Percentiles rank a stretch among this genome's conserved stretches.
phyloP scores from a whole-genome alignment of 139 green algal genomes.

The Micractinium conductrix region DNA sequence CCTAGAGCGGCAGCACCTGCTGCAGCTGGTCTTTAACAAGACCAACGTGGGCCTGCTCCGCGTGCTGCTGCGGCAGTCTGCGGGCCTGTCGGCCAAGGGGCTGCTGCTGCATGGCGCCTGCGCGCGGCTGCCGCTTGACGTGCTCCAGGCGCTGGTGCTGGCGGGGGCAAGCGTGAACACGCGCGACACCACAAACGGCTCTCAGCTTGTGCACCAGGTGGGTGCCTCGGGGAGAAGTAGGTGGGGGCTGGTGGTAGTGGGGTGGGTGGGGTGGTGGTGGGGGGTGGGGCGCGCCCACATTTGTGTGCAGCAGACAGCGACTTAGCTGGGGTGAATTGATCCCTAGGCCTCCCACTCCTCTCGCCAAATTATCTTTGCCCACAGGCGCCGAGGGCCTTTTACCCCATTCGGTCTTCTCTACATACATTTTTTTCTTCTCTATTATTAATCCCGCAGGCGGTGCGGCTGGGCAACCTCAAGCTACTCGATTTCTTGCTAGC shows the following conservation, averaged over 20 bases:
- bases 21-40: conserved; percentile 10
- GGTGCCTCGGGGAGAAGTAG: too few relatives aligned
- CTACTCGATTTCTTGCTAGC: conserved; percentile 28
- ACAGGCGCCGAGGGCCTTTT: too few relatives aligned
- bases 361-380: too few relatives aligned
- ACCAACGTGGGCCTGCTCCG: background rate
- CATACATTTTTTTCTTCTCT: background rate
- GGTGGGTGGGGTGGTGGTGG: too few relatives aligned
- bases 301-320: too few relatives aligned
- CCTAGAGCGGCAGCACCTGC: background rate
- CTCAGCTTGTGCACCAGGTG: conserved; percentile 23
- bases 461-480: background rate
- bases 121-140: background rate
- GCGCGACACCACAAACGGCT: background rate
- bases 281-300: too few relatives aligned
- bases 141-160: background rate
- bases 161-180: conserved; percentile 1
- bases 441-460: background rate
- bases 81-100: background rate
- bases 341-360: too few relatives aligned
- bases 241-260: too few relatives aligned
- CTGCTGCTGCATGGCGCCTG: background rate
- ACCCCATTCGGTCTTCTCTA: too few relatives aligned
- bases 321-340: too few relatives aligned
- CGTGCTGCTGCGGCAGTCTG: background rate